Conservation (phyloP, 2,329 filamentous ascomycete species). For the Monilinia fructigena region DNA sequence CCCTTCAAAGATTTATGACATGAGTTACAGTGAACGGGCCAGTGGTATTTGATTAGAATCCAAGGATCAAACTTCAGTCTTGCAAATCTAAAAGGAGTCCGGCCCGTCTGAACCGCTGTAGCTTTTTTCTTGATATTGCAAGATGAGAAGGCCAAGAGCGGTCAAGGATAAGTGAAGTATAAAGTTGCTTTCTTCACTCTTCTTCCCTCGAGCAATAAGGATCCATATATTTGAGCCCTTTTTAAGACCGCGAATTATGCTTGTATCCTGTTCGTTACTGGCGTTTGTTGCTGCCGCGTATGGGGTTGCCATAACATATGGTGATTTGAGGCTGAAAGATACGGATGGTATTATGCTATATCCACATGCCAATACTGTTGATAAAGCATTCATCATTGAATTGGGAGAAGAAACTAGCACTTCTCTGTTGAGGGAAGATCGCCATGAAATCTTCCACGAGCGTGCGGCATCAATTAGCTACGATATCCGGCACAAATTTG, state of each 20-base stretch:
- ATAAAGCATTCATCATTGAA: constrained; percentile 21
- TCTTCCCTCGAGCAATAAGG: neutral
- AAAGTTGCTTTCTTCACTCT: neutral
- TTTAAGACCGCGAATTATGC: neutral
- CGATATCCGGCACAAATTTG: constrained; percentile 21
- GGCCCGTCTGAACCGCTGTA: neutral
- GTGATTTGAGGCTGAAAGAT: neutral
- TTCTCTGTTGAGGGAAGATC: neutral
- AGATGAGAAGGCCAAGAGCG: neutral
- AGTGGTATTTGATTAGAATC: neutral
- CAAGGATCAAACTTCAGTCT: neutral
- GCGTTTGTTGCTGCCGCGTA: neutral
- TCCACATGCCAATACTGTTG: neutral
- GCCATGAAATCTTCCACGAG: constrained; percentile 12
- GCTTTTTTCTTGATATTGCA: neutral
- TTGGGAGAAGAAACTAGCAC: neutral
- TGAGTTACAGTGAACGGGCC: neutral
- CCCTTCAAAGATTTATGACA: neutral
- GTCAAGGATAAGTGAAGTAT: neutral
- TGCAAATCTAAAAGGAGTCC: neutral
- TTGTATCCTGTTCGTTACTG: neutral
- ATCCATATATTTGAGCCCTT: neutral
- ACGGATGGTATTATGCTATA: neutral
- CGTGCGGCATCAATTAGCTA: constrained; percentile 17
- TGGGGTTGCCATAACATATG: neutral